These are phyloP conservation scores for Dacryopinax primogenitus DNA, from an alignment of 768 basidiomycete species.

Conservation along the genomic window DNA sequence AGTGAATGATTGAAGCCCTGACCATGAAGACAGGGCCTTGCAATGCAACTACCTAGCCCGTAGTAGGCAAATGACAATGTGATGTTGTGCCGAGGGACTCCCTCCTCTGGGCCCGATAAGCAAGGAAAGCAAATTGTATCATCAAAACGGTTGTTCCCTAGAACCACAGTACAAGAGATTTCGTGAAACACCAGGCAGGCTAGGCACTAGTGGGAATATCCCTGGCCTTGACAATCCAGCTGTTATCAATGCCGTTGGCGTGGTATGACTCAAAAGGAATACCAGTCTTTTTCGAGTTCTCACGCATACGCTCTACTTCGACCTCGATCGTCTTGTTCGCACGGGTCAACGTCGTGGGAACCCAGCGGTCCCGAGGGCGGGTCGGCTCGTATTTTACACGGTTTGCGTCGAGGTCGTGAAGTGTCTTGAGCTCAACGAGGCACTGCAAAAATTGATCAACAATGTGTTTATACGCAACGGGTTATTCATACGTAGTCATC, in stretches of 20 bases:
- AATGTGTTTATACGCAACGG: background rate
- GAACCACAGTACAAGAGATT: no score
- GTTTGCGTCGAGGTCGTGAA: background rate
- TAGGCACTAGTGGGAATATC: background rate
- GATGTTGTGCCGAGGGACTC: no score
- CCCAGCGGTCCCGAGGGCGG: background rate
- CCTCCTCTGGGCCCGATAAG: no score
- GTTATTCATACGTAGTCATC: background rate
- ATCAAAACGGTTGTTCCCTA: no score
- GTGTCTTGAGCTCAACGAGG: constrained; percentile 6
- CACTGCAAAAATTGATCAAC: background rate
- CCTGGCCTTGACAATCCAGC: background rate
- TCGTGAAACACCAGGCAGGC: background rate
- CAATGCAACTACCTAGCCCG: background rate
- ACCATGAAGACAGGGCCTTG: background rate
- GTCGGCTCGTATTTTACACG: background rate
- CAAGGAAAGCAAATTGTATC: no score
- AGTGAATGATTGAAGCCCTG: background rate
- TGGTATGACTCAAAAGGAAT: background rate
- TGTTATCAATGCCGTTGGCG: background rate
- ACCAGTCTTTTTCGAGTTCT: background rate
- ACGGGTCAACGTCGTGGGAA: background rate
- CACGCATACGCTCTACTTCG: background rate
- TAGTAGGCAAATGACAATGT: background rate
- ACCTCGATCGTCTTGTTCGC: constrained; percentile 6